Percentiles rank a stretch among this genome's conserved stretches.
Conservation (phyloP, 176 grass and related monocot genomes). For the Carex parvula region DNA sequence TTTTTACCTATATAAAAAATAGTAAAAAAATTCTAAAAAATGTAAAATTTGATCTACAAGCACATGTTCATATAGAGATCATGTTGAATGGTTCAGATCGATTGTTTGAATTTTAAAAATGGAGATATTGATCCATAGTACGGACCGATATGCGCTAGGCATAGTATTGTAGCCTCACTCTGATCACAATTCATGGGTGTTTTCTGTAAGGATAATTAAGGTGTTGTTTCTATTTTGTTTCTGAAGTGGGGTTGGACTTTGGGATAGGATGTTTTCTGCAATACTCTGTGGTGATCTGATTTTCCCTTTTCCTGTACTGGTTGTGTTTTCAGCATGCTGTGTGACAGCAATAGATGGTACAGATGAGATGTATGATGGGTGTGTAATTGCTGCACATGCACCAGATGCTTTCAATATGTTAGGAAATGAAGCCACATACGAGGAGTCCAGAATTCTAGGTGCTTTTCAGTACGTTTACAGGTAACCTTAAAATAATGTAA, state of each 20-base stretch:
- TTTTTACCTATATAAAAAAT: no score
- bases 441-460: constrained; percentile 62
- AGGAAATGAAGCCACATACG: constrained; percentile 61
- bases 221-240: not conserved
- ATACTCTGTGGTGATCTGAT: not conserved
- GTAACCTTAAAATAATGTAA: constrained; percentile 30
- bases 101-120: no score
- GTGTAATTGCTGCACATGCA: constrained; percentile 67
- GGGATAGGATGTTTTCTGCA: not conserved
- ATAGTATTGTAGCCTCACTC: no score
- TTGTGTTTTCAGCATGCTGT: constrained; percentile 35
- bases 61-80: no score
- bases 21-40: no score
- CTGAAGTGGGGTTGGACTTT: no score
- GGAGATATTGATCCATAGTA: no score
- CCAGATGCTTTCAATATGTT: constrained; percentile 74
- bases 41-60: no score
- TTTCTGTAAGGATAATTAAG: not conserved
- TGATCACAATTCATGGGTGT: not conserved
- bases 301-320: not conserved
- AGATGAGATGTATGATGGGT: constrained; percentile 55
- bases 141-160: no score
- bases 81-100: no score
- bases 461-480: constrained; percentile 85
- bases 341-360: constrained; percentile 37